phyloP scores from a whole-genome alignment of 208 protist species.

The Vickermania spadyakhi region DNA sequence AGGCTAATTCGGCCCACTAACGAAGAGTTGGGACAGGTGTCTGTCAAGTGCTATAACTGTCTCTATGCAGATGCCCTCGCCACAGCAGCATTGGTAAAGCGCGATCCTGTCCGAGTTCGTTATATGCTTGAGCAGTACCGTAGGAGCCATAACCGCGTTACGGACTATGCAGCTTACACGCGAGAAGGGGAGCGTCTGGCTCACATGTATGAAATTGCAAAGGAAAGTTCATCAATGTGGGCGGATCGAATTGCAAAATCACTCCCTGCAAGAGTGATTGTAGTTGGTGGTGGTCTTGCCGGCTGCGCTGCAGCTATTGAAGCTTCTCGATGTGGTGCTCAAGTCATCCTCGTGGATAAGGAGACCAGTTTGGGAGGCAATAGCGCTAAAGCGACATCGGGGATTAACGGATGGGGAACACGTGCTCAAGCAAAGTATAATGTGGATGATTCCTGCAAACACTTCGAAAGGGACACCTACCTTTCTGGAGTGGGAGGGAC shows the following conservation, averaged over 20 bases:
- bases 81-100: constrained; percentile 32
- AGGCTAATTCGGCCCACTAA: constrained; percentile 16
- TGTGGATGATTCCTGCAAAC: constrained; percentile 31
- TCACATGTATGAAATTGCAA: constrained; percentile 40
- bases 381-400: constrained; percentile 90
- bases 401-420: constrained; percentile 86
- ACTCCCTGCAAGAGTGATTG: constrained; percentile 32
- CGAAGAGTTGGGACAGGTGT: constrained; percentile 24
- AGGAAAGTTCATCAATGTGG: constrained; percentile 19
- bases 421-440: constrained; percentile 41
- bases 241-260: constrained; percentile 23
- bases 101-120: constrained; percentile 22
- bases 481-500: constrained; percentile 32
- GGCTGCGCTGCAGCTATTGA: constrained; percentile 52
- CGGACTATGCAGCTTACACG: constrained; percentile 33
- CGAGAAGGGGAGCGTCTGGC: constrained; percentile 24
- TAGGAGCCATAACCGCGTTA: constrained; percentile 34
- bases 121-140: constrained; percentile 35
- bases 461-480: constrained; percentile 57
- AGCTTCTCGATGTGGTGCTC: constrained; percentile 40
- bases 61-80: constrained; percentile 56
- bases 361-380: constrained; percentile 76
- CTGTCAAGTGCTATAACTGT: constrained; percentile 33
- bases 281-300: constrained; percentile 60
- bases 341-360: constrained; percentile 82